A percentile compares a stretch with the other conserved stretches of the same genome.
Evolutionary conservation across 2,329 filamentous ascomycete species (phyloP).

Genomic region (Fusarium acutatum): DNA sequence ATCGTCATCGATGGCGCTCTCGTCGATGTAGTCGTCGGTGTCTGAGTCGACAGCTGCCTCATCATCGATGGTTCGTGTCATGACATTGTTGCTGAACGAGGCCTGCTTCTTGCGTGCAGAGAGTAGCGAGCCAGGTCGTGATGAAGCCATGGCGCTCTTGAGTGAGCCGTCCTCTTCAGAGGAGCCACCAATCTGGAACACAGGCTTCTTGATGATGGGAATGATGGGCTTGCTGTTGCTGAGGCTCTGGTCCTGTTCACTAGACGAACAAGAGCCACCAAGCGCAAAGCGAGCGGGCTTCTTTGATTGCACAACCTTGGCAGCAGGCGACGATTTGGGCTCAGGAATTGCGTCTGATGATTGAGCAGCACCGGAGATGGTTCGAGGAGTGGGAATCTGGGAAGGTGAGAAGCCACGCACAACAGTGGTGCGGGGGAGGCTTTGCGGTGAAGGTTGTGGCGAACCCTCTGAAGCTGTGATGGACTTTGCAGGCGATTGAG

Average conservation of each 20-base stretch:
- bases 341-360: slow-evolving; percentile 70
- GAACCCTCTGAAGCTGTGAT: slow-evolving; percentile 58
- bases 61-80: slow-evolving; percentile 70
- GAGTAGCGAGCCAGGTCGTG: slow-evolving; percentile 53
- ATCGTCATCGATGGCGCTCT: slow-evolving; percentile 83
- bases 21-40: slow-evolving; percentile 76
- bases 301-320: slow-evolving; percentile 75
- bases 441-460: slow-evolving; percentile 40
- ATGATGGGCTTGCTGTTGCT: slow-evolving; percentile 51
- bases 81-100: slow-evolving; percentile 81
- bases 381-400: slow-evolving; percentile 62
- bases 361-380: slow-evolving; percentile 59
- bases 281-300: slow-evolving; percentile 73
- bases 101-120: slow-evolving; percentile 74
- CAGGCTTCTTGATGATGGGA: slow-evolving; percentile 46
- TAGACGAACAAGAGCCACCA: slow-evolving; percentile 83
- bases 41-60: slow-evolving; percentile 65
- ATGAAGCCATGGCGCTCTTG: slow-evolving; percentile 59
- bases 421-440: slow-evolving; percentile 55
- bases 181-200: slow-evolving; percentile 64
- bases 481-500: slow-evolving; percentile 62
- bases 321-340: slow-evolving; percentile 61
- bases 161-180: slow-evolving; percentile 85
- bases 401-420: slow-evolving; percentile 88
- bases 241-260: slow-evolving; percentile 59